Conservation (phyloP, 2,329 filamentous ascomycete species). For the Diaporthe batatas region DNA sequence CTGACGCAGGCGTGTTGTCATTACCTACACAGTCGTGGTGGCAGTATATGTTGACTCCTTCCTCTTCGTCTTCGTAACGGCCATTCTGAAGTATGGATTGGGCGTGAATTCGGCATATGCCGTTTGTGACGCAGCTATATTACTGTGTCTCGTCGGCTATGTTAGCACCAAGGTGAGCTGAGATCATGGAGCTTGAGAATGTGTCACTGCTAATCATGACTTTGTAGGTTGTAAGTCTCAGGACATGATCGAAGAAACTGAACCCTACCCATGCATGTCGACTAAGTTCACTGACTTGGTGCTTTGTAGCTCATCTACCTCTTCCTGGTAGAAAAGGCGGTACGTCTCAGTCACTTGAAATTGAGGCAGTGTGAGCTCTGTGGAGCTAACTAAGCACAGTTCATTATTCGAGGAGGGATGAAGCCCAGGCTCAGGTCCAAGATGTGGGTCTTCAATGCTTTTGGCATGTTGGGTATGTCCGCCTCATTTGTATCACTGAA, state of each 20-base stretch:
- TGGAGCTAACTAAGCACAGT: conserved; percentile 52
- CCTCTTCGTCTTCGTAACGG: conserved; percentile 69
- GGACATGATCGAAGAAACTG: not conserved
- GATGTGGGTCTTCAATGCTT: conserved; percentile 48
- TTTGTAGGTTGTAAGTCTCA: conserved; percentile 18
- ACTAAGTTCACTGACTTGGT: not conserved
- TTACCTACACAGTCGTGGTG: conserved; percentile 63
- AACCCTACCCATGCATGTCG: too few relatives aligned
- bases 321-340: conserved; percentile 74
- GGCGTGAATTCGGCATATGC: conserved; percentile 63
- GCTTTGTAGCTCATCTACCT: conserved; percentile 67
- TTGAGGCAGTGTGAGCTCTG: not conserved
- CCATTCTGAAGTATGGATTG: conserved; percentile 68
- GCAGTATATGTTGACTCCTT: conserved; percentile 72
- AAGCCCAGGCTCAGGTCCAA: conserved; percentile 64
- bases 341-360: conserved; percentile 49
- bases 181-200: conserved; percentile 27
- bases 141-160: conserved; percentile 73
- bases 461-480: conserved; percentile 64
- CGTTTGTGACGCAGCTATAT: conserved; percentile 69
- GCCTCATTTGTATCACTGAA: not conserved
- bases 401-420: conserved; percentile 68
- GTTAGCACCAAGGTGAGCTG: conserved; percentile 70
- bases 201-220: not conserved
- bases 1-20: not conserved